phyloP scores from a whole-genome alignment of 2,329 filamentous ascomycete genomes.

The Phyllosticta citriasiana region DNA sequence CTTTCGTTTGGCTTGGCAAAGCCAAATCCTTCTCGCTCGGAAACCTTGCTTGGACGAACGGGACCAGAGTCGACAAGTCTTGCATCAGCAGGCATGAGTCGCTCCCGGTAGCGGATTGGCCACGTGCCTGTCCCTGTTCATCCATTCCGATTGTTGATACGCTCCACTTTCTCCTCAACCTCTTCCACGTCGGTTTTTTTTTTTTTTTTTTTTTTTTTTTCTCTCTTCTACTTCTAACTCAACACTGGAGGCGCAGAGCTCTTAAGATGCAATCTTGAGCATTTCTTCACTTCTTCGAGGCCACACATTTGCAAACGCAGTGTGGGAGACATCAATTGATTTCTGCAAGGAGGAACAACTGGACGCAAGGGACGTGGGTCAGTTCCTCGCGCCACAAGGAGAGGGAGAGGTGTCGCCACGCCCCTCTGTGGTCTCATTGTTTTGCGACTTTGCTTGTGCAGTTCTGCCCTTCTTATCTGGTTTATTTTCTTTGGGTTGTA shows the following conservation, averaged over 20 bases:
- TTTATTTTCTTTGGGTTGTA: not conserved
- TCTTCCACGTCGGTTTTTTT: not conserved
- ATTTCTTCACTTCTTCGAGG: not conserved
- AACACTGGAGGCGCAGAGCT: not conserved
- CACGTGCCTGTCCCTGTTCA: not conserved
- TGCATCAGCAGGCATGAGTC: not conserved
- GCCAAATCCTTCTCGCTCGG: not conserved
- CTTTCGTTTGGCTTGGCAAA: not conserved
- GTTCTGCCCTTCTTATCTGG: not conserved
- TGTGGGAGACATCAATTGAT: not conserved
- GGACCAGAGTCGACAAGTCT: not conserved
- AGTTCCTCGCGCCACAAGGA: not conserved
- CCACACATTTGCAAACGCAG: not conserved
- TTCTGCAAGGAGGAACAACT: not conserved
- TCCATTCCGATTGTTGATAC: not conserved
- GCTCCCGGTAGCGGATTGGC: not conserved
- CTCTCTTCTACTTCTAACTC: not conserved
- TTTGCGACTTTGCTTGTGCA: not conserved
- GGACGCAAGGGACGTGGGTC: not conserved
- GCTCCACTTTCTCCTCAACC: not conserved
- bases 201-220: not conserved
- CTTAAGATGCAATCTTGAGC: not conserved
- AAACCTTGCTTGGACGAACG: not conserved
- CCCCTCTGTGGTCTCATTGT: not conserved
- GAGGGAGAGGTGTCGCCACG: not conserved